Evolutionary conservation across 345 rosid species (phyloP), one percentile per base, ranked within the genome.

Genomic region (Populus davidiana): DNA sequence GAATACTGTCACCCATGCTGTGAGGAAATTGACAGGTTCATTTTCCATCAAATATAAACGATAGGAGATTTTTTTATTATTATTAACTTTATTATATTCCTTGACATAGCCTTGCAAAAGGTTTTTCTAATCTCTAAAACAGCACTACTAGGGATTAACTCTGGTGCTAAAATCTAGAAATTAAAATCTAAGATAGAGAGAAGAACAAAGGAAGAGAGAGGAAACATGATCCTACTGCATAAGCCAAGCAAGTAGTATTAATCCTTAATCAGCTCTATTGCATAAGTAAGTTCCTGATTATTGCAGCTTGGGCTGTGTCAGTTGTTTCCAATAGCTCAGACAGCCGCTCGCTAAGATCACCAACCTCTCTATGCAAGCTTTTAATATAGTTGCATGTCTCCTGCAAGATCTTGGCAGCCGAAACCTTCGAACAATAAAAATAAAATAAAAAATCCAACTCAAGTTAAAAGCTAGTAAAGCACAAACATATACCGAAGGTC

Each of bases 381-480:
- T 90, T 87, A 44, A 92, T 92, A 84, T 92, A 92, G 93, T 83
- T 90, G 86, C 97, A 92, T 17, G 94, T 92, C 78, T 92, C 94
- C 75, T 92, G 97, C 70, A 92, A 79, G 41, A 89, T 92, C 75
- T 87, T 88, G 4, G 90, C 88, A 2, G 97, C 91, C 59, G 97
- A 90, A 29, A 84, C 97, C 97, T 92, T 80, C 62, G 47, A 59
- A 9, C 14, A 23, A 59, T 9, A n/a, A 9, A 23, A 3, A n/a
- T 41, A 10, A 41, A 10, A 41, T 2, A 10, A 59, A 56, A 56
- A 56, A n/a, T 56, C 29, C 29, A 56, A 8, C 23, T n/a, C 4
- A 9, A 9, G 63, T n/a, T 59, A 23, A 3, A n/a, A 23, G 63
- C 63, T 59, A 59, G 29, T 4, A 59, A n/a, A 59, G 29, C 63